Base-by-base conservation (phyloP, 73 alveolate species). In the Breviolum minutum region DNA sequence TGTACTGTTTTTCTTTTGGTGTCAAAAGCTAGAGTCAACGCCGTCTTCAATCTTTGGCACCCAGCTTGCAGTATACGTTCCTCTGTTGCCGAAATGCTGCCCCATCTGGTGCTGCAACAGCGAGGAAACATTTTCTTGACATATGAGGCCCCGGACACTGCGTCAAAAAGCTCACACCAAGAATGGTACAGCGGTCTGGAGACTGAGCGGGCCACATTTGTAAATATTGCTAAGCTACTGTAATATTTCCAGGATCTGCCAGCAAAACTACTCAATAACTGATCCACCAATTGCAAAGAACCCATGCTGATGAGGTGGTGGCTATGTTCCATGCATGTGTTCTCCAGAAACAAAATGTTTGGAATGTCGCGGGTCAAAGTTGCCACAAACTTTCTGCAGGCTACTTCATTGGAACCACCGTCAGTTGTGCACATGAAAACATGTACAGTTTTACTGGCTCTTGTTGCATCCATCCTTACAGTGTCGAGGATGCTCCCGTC, bases 71-170 rank as follows among this genome's bases (percentile, higher is more conserved):
- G 63, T 11, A 80, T 14, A 14, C 88, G 14, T 30, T 24, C 63
- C 64, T 80, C 88, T 30, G 88, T 80, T 9, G 26, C 16, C 68
- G 27, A n/a, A 29, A 80, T 40, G 68, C 30, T 29, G 30, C 88
- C 88, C 88, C 88, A 80, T 9, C 88, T 27, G 12, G 88, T 80
- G 27, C 68, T 30, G 64, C 88, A 80, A 40, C 88, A 80, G 27
- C 64, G 27, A 30, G 88, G 88, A 80, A 80, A 80, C 88, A 80
- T n/a, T 29, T 80, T 80, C n/a, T 29, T 80, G 66, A 80, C 88
- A 17, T 14, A 14, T 9, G 6, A 10, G 66, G 17, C 26, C 27
- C 68, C 88, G 22, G 20, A 11, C n/a, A 12, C 64, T 80, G 88
- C 88, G 8, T 64, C 88, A 80, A 30, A 80, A 64, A 19, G 64